These are phyloP conservation scores for Microbotryomycetes sp. DNA, from an alignment of 1,284 basidiomycete species.

Conservation along the genomic window DNA sequence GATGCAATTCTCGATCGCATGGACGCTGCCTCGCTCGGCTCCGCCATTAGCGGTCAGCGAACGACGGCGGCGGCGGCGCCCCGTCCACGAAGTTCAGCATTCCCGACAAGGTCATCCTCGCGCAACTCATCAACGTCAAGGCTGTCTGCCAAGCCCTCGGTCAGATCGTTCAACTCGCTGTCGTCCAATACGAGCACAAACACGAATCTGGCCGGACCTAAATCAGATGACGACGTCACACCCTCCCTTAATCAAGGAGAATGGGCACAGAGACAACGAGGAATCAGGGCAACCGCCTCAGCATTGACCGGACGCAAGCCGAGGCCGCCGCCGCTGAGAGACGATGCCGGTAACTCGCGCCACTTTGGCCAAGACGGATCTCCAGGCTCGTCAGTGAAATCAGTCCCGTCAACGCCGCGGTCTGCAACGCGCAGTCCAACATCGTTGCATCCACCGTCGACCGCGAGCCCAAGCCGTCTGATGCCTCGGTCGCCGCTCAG, in stretches of 20 bases:
- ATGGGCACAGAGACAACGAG: constrained; percentile 7
- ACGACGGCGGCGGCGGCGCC: not conserved
- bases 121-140: constrained; percentile 10
- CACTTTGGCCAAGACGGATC: not conserved
- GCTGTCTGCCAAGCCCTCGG: constrained; percentile 14
- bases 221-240: constrained; percentile 13
- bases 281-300: constrained; percentile 3
- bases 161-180: constrained; percentile 15
- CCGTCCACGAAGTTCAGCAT: not conserved
- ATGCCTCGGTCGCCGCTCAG: constrained; percentile 21
- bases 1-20: constrained; percentile 15
- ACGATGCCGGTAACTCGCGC: not conserved
- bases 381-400: not conserved
- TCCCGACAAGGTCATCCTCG: constrained; percentile 8
- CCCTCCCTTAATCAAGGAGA: constrained; percentile 16
- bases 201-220: not conserved
- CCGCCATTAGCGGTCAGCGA: too few species aligned
- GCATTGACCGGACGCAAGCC: not conserved
- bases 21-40: not conserved
- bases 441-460: not conserved
- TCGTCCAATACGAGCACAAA: not conserved
- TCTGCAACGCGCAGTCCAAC: not conserved
- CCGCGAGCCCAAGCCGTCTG: constrained; percentile 12
- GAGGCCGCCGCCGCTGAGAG: not conserved
- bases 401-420: not conserved